Evolutionary conservation across 2,329 filamentous ascomycete genomes (phyloP).

Genomic region (Fusarium longipes): DNA sequence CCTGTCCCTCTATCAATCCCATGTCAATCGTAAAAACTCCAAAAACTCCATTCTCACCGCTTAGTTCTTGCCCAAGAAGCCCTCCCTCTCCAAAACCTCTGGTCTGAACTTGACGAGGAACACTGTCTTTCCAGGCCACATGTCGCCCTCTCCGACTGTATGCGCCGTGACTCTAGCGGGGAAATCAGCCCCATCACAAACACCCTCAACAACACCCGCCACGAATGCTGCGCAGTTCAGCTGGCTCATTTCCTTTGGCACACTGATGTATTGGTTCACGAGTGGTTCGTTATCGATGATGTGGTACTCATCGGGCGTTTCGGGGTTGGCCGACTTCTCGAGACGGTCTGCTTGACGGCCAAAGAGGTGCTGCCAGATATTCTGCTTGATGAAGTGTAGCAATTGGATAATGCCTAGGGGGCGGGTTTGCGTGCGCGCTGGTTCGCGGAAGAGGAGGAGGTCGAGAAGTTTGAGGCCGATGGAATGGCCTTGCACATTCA

Average conservation of each 20-base stretch:
- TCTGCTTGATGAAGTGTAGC: slow-evolving; percentile 94
- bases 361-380: slow-evolving; percentile 93
- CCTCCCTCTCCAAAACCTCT: slow-evolving; percentile 93
- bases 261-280: slow-evolving; percentile 92
- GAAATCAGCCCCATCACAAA: slow-evolving; percentile 93
- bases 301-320: slow-evolving; percentile 96
- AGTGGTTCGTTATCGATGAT: slow-evolving; percentile 98
- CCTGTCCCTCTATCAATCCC: slow-evolving; percentile 17
- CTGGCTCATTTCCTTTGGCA: slow-evolving; percentile 95
- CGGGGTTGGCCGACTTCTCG: slow-evolving; percentile 84
- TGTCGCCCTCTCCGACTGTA: slow-evolving; percentile 76
- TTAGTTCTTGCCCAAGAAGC: slow-evolving; percentile 74
- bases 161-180: slow-evolving; percentile 91
- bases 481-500: slow-evolving; percentile 92
- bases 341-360: slow-evolving; percentile 89
- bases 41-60: slow-evolving; percentile 27
- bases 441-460: slow-evolving; percentile 87
- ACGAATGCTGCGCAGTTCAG: slow-evolving; percentile 97
- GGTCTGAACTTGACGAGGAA: slow-evolving; percentile 92
- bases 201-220: slow-evolving; percentile 93
- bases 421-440: slow-evolving; percentile 75
- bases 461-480: slow-evolving; percentile 95
- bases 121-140: slow-evolving; percentile 97
- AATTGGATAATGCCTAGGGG: slow-evolving; percentile 90
- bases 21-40: slow-evolving; percentile 24